Conservation (phyloP, 2,329 filamentous ascomycete species). For the Hymenoscyphus salicellus region DNA sequence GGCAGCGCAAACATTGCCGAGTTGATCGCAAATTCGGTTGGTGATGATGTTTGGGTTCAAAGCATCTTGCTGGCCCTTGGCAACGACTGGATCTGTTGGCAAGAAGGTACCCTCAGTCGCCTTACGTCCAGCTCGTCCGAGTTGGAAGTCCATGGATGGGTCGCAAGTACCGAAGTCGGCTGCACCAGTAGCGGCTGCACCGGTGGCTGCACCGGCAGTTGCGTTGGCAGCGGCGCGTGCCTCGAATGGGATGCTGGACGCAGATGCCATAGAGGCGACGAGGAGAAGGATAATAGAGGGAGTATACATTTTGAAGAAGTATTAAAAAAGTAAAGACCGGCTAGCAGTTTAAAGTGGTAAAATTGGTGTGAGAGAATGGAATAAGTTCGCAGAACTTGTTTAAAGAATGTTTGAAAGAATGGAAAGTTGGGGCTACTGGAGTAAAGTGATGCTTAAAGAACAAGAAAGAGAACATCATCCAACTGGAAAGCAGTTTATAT, state of each 20-base stretch:
- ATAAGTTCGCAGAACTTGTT: constrained; percentile 9
- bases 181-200: not conserved
- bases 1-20: constrained; percentile 39
- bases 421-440: not conserved
- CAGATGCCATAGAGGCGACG: constrained; percentile 4
- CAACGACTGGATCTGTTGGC: constrained; percentile 57
- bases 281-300: constrained; percentile 16
- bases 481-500: no score
- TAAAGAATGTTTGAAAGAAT: not conserved
- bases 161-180: constrained; percentile 47
- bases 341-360: not conserved
- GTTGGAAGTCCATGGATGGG: constrained; percentile 52
- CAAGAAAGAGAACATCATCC: no score
- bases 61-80: constrained; percentile 60
- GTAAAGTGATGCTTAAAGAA: not conserved
- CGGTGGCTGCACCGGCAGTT: not conserved
- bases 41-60: constrained; percentile 71
- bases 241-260: not conserved
- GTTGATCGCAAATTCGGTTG: constrained; percentile 67
- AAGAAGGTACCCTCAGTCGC: constrained; percentile 65
- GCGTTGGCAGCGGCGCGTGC: not conserved
- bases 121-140: constrained; percentile 49
- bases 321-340: constrained; percentile 2
- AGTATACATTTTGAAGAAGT: not conserved
- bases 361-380: not conserved